phyloP scores from a whole-genome alignment of 441 rosid species.

The Metrosideros polymorpha region DNA sequence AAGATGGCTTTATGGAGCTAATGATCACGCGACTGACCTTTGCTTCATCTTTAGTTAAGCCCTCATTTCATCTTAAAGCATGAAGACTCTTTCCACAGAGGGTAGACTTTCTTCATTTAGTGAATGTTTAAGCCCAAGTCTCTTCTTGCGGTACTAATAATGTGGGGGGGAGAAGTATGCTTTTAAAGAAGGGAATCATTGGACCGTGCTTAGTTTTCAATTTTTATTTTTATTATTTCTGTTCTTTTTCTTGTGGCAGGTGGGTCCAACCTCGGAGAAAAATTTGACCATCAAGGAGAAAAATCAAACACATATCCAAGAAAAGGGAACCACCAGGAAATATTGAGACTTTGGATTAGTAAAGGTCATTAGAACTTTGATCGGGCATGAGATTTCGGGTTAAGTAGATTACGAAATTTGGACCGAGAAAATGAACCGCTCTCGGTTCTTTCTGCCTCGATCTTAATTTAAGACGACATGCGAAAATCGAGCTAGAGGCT shows the following conservation, averaged over 20 bases:
- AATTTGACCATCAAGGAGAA: not conserved
- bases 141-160: not conserved
- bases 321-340: no score
- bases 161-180: not conserved
- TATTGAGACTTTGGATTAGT: not conserved
- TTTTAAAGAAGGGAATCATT: not conserved
- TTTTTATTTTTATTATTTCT: not conserved
- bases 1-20: not conserved
- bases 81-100: not conserved
- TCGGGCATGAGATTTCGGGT: not conserved
- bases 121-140: not conserved
- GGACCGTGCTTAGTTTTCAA: not conserved
- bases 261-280: not conserved
- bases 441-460: not conserved
- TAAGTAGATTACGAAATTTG: not conserved
- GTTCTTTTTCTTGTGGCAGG: not conserved
- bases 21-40: not conserved
- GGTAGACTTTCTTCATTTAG: not conserved
- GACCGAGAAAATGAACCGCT: not conserved
- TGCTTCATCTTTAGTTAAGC: not conserved
- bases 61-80: not conserved
- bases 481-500: not conserved
- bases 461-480: not conserved
- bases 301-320: not conserved
- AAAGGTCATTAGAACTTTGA: not conserved